These are phyloP conservation scores for Ustilago trichophora DNA, from an alignment of 1,284 basidiomycete genomes.

Conservation along the genomic window DNA sequence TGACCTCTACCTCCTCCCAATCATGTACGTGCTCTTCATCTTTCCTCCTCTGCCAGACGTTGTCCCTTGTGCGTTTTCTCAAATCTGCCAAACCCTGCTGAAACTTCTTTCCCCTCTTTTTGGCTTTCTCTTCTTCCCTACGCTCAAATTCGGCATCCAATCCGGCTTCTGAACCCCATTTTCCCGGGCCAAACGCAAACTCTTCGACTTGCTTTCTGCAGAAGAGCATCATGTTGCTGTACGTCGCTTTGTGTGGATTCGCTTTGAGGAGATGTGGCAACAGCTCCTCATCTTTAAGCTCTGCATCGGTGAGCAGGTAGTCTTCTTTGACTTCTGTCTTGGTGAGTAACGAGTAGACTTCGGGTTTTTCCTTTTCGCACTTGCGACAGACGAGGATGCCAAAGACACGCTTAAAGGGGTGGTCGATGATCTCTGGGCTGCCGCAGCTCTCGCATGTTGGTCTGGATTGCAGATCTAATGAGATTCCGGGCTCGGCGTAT, in stretches of 20 bases:
- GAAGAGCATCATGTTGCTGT: constrained; percentile 99
- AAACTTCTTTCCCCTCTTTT: constrained; percentile 86
- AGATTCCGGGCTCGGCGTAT: constrained; percentile 56
- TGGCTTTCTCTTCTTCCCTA: constrained; percentile 82
- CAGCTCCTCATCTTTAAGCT: constrained; percentile 88
- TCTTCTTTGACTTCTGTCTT: constrained; percentile 96
- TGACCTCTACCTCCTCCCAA: constrained; percentile 47
- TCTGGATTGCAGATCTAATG: constrained; percentile 52
- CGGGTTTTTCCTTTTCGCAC: constrained; percentile 78
- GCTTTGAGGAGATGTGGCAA: constrained; percentile 93
- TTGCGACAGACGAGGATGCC: constrained; percentile 81
- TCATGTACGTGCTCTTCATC: constrained; percentile 58
- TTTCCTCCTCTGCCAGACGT: constrained; percentile 58
- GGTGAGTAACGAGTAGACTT: constrained; percentile 91
- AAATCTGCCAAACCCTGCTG: constrained; percentile 55
- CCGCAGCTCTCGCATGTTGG: constrained; percentile 56
- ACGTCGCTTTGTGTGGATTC: constrained; percentile 96
- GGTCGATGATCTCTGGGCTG: constrained; percentile 55
- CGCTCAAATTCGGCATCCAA: constrained; percentile 88
- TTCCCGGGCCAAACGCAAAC: constrained; percentile 84
- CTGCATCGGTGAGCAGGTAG: constrained; percentile 86
- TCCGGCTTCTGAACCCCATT: constrained; percentile 93
- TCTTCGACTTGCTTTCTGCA: constrained; percentile 92
- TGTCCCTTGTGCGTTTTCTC: constrained; percentile 58
- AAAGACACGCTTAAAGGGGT: constrained; percentile 58